Percentiles rank a stretch among this genome's conserved stretches.
Evolutionary conservation across 805 yeast genomes (phyloP).

Genomic region (Pichia cabralensis): DNA sequence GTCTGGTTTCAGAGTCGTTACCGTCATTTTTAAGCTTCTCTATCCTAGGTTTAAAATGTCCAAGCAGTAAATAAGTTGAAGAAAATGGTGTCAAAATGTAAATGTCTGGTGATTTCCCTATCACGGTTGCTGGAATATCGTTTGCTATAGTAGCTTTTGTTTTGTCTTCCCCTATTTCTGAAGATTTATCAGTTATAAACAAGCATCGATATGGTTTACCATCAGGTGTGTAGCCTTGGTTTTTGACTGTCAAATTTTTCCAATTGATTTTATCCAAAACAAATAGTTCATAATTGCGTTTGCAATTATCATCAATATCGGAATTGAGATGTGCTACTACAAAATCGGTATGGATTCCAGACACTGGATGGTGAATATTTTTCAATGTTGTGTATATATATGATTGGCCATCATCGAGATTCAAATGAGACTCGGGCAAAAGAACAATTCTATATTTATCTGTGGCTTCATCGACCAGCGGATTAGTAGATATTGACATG

Average conservation of each 20-base stretch:
- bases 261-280: conserved; percentile 3
- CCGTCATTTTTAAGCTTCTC: conserved; percentile 12
- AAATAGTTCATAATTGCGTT: neutral
- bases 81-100: conserved; percentile 34
- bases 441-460: no score
- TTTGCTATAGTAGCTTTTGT: no score
- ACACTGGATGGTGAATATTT: conserved; percentile 1
- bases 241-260: conserved; percentile 3
- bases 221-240: conserved; percentile 1
- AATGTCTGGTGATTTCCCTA: conserved; percentile 31
- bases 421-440: no score
- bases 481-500: no score
- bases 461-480: no score
- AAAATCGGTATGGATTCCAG: neutral
- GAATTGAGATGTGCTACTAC: no score
- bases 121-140: conserved; percentile 26
- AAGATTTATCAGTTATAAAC: conserved; percentile 1
- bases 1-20: conserved; percentile 13
- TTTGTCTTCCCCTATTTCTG: neutral
- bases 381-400: no score
- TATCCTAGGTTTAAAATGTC: conserved; percentile 23
- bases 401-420: no score
- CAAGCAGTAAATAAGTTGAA: conserved; percentile 30
- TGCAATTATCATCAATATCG: no score
- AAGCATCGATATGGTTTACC: conserved; percentile 6